Evolutionary conservation across 1,284 basidiomycete species (phyloP), one percentile per base, ranked within the genome.

Genomic region (Prillingera fragicola): DNA sequence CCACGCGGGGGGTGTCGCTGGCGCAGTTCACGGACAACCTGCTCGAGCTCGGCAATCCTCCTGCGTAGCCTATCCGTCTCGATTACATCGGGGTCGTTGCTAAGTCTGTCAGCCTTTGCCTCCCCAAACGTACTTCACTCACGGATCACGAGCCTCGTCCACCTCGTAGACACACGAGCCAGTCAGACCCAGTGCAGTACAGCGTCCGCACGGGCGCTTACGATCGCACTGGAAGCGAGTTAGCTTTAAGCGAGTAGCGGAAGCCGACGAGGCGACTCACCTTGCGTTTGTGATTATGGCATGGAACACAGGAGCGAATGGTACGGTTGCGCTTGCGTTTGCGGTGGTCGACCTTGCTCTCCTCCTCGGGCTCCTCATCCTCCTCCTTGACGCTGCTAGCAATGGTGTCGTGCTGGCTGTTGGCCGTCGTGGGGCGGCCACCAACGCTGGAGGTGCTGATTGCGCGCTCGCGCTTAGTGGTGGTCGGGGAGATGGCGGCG

Each of bases 161-260:
- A 90, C 85, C 63, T 91, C 87, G 59, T 91, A 91, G 0, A 91
- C 87, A 65, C 87, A 91, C 15, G 89, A 82, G 29, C 87, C 88
- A 17, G 87, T 91, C 83, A 72, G 28, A 8, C 67, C 66, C 19
- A 72, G 53, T 48, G 88, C 84, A 41, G 87, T 88, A 69, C 87
- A 90, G 43, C 87, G 76, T 54, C 85, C 83, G 69, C 87, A 89
- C n/a, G 87, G 87, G 28, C 66, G 54, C 48, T 67, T 68, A 15
- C 73, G 59, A 52, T 74, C 72, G 42, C 73, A 74, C 66, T 72
- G 51, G 15, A 33, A 9, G 25, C 37, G 25, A 36, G 27, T 34
- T 9, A 25, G 8, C 13, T 25, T 34, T n/a, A 22, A 23, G 4
- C 22, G 13, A n/a, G 33, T 34, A 40, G 19, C 24, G 8, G 14